Conservation (phyloP, 75 land plant genomes). For the Cunninghamia lanceolata region DNA sequence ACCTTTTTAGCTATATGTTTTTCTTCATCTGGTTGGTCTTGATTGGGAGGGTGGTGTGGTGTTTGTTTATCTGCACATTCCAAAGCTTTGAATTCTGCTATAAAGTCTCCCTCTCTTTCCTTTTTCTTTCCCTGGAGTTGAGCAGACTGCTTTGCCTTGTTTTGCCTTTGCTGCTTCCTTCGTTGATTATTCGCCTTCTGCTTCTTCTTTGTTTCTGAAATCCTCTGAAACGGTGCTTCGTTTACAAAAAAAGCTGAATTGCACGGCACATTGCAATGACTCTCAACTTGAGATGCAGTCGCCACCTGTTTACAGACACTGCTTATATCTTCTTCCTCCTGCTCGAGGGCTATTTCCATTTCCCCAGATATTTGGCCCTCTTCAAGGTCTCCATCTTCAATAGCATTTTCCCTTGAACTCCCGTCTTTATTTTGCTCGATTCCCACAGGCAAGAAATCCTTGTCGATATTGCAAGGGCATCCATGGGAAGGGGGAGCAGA, state of each 20-base stretch:
- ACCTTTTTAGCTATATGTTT: neutral
- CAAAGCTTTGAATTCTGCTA: neutral
- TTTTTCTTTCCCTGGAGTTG: neutral
- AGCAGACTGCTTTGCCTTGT: neutral
- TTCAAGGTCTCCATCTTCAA: slow-evolving; percentile 1
- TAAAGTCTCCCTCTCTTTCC: neutral
- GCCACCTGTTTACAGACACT: neutral
- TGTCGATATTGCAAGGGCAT: neutral
- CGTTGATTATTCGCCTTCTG: neutral
- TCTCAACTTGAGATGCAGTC: neutral
- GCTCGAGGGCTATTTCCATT: neutral
- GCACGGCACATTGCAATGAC: neutral
- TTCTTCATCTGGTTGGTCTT: neutral
- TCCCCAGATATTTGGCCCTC: slow-evolving; percentile 1
- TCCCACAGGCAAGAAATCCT: neutral
- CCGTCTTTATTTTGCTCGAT: neutral
- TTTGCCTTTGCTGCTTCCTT: neutral
- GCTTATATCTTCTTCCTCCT: neutral
- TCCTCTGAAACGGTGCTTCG: neutral
- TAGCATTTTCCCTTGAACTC: neutral
- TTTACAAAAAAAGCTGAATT: neutral
- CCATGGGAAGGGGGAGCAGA: neutral
- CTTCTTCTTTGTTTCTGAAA: neutral
- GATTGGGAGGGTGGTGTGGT: neutral
- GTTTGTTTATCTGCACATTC: neutral